Conservation (phyloP, 2,329 filamentous ascomycete species). For the Claviceps digitariae region DNA sequence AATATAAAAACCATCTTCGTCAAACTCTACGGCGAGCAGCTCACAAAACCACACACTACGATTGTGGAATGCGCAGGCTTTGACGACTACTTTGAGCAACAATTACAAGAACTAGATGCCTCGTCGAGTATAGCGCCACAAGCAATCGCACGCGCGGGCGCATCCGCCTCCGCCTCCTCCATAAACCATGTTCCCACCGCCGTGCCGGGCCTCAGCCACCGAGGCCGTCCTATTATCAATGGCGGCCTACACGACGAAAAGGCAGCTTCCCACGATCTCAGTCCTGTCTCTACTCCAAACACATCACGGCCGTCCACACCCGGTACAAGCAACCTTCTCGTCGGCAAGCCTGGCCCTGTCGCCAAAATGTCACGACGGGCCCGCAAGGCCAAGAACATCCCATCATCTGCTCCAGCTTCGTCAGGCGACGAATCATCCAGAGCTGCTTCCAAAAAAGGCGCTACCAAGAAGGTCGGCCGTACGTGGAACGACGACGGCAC, state of each 20-base stretch:
- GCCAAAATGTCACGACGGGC: slow-evolving; percentile 70
- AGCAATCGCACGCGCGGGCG: slow-evolving; percentile 14
- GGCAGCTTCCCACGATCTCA: slow-evolving; percentile 49
- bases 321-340: slow-evolving; percentile 45
- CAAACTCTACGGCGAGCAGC: slow-evolving; percentile 75
- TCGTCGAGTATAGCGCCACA: slow-evolving; percentile 25
- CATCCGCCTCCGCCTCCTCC: slow-evolving; percentile 10
- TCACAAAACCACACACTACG: slow-evolving; percentile 68
- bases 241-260: slow-evolving; percentile 17
- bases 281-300: slow-evolving; percentile 56
- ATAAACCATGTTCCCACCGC: slow-evolving; percentile 10
- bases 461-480: slow-evolving; percentile 63
- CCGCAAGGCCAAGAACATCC: slow-evolving; percentile 50
- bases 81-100: slow-evolving; percentile 87
- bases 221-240: slow-evolving; percentile 23
- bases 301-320: slow-evolving; percentile 72
- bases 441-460: slow-evolving; percentile 30
- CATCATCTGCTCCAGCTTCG: slow-evolving; percentile 47
- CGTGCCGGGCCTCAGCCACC: slow-evolving; percentile 27
- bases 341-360: slow-evolving; percentile 60
- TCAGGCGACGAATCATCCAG: slow-evolving; percentile 70
- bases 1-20: slow-evolving; percentile 89
- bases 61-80: slow-evolving; percentile 68
- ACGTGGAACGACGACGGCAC: slow-evolving; percentile 86
- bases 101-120: slow-evolving; percentile 67